Percentiles rank a stretch among this genome's conserved stretches.
Evolutionary conservation across 2,329 filamentous ascomycete species (phyloP).

Genomic region (Ceratocystis alfenasii): DNA sequence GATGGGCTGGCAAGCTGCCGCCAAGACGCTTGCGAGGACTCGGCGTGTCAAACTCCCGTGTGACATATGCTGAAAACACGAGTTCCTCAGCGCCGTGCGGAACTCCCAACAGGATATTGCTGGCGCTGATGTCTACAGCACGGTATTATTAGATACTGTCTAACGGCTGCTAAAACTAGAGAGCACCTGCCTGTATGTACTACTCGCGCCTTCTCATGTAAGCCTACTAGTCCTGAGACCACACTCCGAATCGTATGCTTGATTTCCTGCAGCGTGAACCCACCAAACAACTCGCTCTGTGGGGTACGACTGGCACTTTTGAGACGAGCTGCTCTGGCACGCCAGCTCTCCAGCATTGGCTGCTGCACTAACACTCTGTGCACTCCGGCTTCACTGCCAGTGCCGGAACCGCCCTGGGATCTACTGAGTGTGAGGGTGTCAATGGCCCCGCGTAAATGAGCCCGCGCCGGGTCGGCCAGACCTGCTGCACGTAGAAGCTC

Average conservation of each 20-base stretch:
- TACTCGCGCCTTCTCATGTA: neutral
- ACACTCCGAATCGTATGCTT: neutral
- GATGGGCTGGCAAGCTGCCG: neutral
- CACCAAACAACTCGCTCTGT: neutral
- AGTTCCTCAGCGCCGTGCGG: neutral
- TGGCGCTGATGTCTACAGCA: conserved; percentile 6
- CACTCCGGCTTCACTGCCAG: neutral
- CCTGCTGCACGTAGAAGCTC: neutral
- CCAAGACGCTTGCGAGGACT: neutral
- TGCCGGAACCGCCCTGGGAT: too few relatives aligned
- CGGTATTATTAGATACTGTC: neutral
- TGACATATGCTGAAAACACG: neutral
- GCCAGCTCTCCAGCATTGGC: conserved; percentile 11
- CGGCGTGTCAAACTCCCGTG: neutral
- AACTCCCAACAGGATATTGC: neutral
- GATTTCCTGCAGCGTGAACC: neutral
- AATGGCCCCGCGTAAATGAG: neutral
- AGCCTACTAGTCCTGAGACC: neutral
- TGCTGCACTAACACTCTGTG: neutral
- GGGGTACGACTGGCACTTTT: neutral
- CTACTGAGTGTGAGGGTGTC: neutral
- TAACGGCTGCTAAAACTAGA: neutral
- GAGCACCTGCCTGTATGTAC: conserved; percentile 6
- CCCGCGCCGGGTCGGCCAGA: neutral
- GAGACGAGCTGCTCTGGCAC: neutral